Base-by-base conservation (phyloP, 768 basidiomycete species). In the Stropharia rugosoannulata region DNA sequence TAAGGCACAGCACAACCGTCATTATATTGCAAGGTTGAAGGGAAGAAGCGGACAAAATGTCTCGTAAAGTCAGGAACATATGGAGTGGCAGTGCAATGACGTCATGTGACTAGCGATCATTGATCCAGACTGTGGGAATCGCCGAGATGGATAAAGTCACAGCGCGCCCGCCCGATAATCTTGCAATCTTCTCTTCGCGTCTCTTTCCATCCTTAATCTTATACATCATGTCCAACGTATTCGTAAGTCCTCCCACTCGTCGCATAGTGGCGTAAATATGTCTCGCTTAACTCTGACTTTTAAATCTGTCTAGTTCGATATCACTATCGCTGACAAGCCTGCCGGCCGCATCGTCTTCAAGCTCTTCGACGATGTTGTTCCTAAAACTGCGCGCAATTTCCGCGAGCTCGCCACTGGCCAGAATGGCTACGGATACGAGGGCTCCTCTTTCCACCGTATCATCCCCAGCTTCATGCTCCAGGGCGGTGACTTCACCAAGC, bases 381-480 rank as follows among this genome's bases (percentile, higher is more conserved):
- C 91, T 47, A 82, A 74, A 64, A 93, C 90, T 1, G 75, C 90
- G 8, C 73, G 59, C 32, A 95, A 98, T 78, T 98, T 98, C 81
- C 88, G 95, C 51, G 90, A 93, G 71, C 82, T 97, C 46, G 86
- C 86, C 53, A 93, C 90, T 11, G 89, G 90, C 43, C 63, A 82
- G 67, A 64, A 88, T 51, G 90, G 89, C 4, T 91, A 73, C 55
- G 89, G 92, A 44, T 98, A 95, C 75, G 46, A 69, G 48, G 86
- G 84, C 15, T 76, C 75, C 18, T 19, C 38, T 0, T 94, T 95
- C 83, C 93, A 95, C 71, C 88, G 93, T 60, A 74, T 95, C 65
- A 93, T 94, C 66, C 89, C 88, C 16, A 41, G 66, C 40, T 95
- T 93, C 74, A 93, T 93, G 90, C 78, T 93, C 55, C 93, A 95